Evolutionary conservation across 176 grass and related monocot genomes (phyloP), one percentile per base, ranked within the genome.

Genomic region (Phyllostachys edulis): DNA sequence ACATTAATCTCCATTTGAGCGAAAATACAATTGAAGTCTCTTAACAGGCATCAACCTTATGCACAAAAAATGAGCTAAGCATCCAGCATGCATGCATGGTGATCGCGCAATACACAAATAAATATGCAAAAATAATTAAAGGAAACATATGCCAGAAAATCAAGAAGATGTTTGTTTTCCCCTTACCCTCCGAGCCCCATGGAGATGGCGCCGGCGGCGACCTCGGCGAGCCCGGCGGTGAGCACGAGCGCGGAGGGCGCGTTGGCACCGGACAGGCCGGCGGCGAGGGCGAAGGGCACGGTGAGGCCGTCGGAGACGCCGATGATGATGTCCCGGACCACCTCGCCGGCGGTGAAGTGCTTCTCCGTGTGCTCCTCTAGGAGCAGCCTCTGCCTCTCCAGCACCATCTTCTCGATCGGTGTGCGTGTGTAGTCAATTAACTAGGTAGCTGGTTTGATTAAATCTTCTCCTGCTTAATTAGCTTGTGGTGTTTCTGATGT

Each of bases 131-230:
- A 52, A 21, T 16, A 66, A 67, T 77, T 5, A 4, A 21, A 76
- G 3, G 46, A 55, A 67, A 56, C 59, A 24, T 17, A 29, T 12
- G 47, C 27, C 5, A 84, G 16, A 24, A 56, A 54, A 78, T 7
- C 5, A 34, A 36, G 14, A 44, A 57, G 5, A 37, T 47, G 9
- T 40, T 18, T n/a, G 5, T 45, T 27, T 23, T 5, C 20, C 12
- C 1, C 81, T 88, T 91, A 98, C 93, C 96, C 96, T 89, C 93
- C 96, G 51, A 98, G 96, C 18, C 96, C 96, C 96, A 98, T 98
- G 87, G 96, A 98, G 41, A 98, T 98, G 87, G 96, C 91, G 49
- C 96, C 96, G 57, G 93, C 93, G 46, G 96, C 93, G 82, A 98
- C 93, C 84, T 98, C 96, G 9, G 93, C 93, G 75, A 93, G 91